phyloP scores from a whole-genome alignment of 805 yeast genomes.

The Candida nanaspora region DNA sequence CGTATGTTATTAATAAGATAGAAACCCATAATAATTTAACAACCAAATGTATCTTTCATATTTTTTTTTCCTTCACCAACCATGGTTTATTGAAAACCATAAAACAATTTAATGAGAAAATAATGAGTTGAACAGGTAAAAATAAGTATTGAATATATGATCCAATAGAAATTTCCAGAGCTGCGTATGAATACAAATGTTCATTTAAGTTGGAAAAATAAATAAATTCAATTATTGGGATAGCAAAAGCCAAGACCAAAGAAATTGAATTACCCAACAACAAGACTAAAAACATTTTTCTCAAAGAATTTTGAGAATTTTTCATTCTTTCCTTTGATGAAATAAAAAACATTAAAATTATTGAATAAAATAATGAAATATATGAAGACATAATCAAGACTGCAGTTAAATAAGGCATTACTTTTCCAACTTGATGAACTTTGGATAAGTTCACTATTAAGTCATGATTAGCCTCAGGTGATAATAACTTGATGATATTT shows the following conservation, averaged over 20 bases:
- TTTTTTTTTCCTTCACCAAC: conserved; percentile 1
- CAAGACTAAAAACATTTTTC: conserved; percentile 4
- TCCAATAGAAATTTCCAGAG: not conserved
- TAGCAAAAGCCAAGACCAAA: conserved; percentile 6
- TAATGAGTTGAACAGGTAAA: not conserved
- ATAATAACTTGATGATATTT: conserved; percentile 4
- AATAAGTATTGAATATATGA: not conserved
- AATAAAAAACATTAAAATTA: conserved; percentile 8
- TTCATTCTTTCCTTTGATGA: conserved; percentile 10
- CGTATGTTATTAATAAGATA: too few species aligned
- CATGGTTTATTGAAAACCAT: conserved; percentile 5
- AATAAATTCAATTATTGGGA: conserved; percentile 8
- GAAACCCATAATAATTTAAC: not conserved
- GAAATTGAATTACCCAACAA: conserved; percentile 5
- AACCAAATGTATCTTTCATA: not conserved
- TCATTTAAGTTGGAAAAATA: conserved; percentile 12
- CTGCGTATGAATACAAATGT: not conserved
- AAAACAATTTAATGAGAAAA: not conserved
- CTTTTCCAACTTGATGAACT: conserved; percentile 3
- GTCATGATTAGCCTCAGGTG: not conserved
- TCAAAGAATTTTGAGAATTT: conserved; percentile 3
- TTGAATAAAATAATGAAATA: conserved; percentile 9
- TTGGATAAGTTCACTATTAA: not conserved
- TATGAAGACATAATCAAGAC: conserved; percentile 7
- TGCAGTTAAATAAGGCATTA: conserved; percentile 9